phyloP scores from a whole-genome alignment of 331 rosid species.

The Cucumis variabilis region DNA sequence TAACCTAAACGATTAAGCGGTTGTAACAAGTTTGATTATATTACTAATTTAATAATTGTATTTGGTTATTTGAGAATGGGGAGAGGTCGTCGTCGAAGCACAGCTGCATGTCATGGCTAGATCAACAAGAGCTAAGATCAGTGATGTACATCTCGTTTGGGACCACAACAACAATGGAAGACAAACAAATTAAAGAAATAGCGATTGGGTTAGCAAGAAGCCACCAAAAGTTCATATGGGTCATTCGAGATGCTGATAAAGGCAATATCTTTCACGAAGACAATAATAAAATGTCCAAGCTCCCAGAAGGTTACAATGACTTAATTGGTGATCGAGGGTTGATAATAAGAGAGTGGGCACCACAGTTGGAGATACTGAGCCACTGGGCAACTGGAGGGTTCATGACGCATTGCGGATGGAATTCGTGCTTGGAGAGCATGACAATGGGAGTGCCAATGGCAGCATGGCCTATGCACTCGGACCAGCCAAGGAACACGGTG shows the following conservation, averaged over 20 bases:
- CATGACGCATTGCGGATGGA: slow-evolving; percentile 88
- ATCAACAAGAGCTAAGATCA: slow-evolving; percentile 52
- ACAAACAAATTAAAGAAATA: slow-evolving; percentile 63
- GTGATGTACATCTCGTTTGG: slow-evolving; percentile 83
- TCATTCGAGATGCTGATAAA: slow-evolving; percentile 71
- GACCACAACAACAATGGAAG: slow-evolving; percentile 62
- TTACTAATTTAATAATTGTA: too few species aligned
- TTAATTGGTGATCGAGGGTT: slow-evolving; percentile 52
- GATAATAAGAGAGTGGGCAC: slow-evolving; percentile 81
- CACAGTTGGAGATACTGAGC: slow-evolving; percentile 73
- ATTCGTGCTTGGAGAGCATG: slow-evolving; percentile 82
- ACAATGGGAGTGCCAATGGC: slow-evolving; percentile 84
- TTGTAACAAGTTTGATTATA: too few species aligned
- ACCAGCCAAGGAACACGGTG: slow-evolving; percentile 76
- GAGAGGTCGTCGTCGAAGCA: slow-evolving; percentile 31
- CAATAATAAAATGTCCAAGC: slow-evolving; percentile 26
- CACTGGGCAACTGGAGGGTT: slow-evolving; percentile 79
- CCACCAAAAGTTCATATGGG: slow-evolving; percentile 79
- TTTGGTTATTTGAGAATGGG: background rate
- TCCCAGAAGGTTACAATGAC: slow-evolving; percentile 67
- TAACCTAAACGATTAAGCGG: too few species aligned
- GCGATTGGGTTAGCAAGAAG: slow-evolving; percentile 78
- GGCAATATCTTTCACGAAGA: slow-evolving; percentile 45
- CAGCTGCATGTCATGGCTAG: slow-evolving; percentile 73
- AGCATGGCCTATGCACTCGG: slow-evolving; percentile 89